Evolutionary conservation across 805 yeast genomes (phyloP).

Genomic region (Saccharomycopsis babjevae): DNA sequence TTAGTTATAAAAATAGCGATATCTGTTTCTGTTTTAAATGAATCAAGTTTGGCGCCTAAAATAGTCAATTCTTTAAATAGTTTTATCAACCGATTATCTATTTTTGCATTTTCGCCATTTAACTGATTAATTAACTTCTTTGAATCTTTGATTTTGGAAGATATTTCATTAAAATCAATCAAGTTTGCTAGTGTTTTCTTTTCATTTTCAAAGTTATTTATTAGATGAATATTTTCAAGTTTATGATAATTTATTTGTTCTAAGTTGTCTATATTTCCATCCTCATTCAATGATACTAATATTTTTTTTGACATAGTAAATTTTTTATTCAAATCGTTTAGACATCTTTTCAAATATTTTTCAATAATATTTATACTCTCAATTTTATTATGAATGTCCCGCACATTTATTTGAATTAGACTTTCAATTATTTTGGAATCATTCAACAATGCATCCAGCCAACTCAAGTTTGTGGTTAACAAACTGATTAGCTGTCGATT

Average conservation of each 20-base stretch:
- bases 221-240: slow-evolving; percentile 23
- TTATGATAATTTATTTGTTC: slow-evolving; percentile 30
- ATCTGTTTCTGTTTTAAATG: background rate
- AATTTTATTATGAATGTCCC: slow-evolving; percentile 33
- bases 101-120: background rate
- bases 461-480: slow-evolving; percentile 30
- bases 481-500: slow-evolving; percentile 2
- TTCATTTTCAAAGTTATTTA: slow-evolving; percentile 9
- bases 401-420: slow-evolving; percentile 23
- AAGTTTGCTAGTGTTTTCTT: slow-evolving; percentile 26
- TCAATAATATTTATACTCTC: slow-evolving; percentile 37
- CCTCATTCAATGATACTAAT: slow-evolving; percentile 20
- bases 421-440: slow-evolving; percentile 30
- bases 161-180: slow-evolving; percentile 26
- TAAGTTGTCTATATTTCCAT: background rate
- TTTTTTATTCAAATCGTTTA: slow-evolving; percentile 38
- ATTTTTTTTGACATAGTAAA: slow-evolving; percentile 31
- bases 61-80: background rate
- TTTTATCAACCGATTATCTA: background rate
- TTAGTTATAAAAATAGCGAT: background rate
- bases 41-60: background rate
- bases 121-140: slow-evolving; percentile 18
- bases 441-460: slow-evolving; percentile 39
- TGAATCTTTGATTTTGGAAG: slow-evolving; percentile 26
- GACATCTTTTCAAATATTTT: slow-evolving; percentile 40